A percentile compares a stretch with the other conserved stretches of the same genome.
Conservation (phyloP, 805 yeast genomes). For the Metschnikowia dekortorum region DNA sequence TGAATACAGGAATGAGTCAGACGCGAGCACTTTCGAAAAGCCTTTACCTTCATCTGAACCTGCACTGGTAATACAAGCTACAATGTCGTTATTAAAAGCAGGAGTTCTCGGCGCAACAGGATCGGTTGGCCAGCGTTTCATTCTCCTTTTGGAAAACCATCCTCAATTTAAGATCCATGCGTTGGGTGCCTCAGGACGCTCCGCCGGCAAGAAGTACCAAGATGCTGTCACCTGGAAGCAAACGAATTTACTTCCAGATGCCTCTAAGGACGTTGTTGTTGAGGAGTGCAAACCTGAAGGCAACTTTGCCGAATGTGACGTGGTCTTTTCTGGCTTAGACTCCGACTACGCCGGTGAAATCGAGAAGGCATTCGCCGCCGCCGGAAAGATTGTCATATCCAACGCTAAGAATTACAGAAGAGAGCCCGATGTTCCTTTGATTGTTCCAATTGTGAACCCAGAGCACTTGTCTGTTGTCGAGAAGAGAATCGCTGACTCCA, state of each 20-base stretch:
- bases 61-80: not conserved
- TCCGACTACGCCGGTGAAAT: slow-evolving; percentile 90
- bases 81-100: slow-evolving; percentile 42
- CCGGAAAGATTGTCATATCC: slow-evolving; percentile 81
- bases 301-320: slow-evolving; percentile 81
- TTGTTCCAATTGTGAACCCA: slow-evolving; percentile 93
- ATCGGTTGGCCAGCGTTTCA: slow-evolving; percentile 94
- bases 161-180: slow-evolving; percentile 84
- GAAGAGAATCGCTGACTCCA: slow-evolving; percentile 51
- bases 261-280: slow-evolving; percentile 60
- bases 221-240: slow-evolving; percentile 96
- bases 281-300: slow-evolving; percentile 70
- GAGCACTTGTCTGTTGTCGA: slow-evolving; percentile 79
- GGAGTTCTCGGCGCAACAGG: slow-evolving; percentile 99
- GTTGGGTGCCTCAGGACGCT: slow-evolving; percentile 88
- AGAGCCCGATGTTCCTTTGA: slow-evolving; percentile 78
- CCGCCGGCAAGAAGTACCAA: slow-evolving; percentile 83
- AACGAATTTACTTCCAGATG: slow-evolving; percentile 71
- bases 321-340: slow-evolving; percentile 93
- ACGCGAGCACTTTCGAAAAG: slow-evolving; percentile 1
- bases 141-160: slow-evolving; percentile 74
- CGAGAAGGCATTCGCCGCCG: slow-evolving; percentile 77
- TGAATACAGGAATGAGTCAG: slow-evolving; percentile 3
- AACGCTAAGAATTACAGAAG: slow-evolving; percentile 97
- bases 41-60: not conserved